Conservation (phyloP, 2,329 filamentous ascomycete species). For the Catunica adiposa region DNA sequence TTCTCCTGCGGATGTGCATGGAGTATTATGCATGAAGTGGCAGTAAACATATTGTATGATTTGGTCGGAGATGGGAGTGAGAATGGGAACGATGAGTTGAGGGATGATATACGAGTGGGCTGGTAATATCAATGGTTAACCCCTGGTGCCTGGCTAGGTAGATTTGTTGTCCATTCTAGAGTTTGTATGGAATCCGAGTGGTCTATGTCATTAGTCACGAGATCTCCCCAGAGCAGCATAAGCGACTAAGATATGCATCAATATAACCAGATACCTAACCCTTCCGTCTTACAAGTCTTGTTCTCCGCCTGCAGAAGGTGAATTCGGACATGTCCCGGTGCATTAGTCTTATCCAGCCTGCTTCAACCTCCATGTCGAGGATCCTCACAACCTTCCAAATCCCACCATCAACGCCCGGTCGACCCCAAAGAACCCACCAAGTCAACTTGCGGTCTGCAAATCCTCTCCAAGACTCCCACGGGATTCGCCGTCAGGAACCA, state of each 20-base stretch:
- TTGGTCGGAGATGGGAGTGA: not conserved
- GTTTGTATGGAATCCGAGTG: not conserved
- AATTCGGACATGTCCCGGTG: no score
- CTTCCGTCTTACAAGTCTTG: no score
- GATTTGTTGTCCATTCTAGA: not conserved
- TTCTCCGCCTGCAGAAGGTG: no score
- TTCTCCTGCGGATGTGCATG: not conserved
- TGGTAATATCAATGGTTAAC: not conserved
- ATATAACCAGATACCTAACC: no score
- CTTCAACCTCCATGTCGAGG: no score
- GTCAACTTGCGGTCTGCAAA: not conserved
- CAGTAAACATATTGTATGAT: not conserved
- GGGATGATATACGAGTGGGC: not conserved
- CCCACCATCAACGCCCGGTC: no score
- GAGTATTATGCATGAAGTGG: not conserved
- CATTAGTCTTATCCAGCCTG: no score
- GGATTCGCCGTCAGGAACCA: not conserved
- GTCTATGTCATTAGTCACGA: not conserved
- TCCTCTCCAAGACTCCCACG: not conserved
- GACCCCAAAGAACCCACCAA: no score
- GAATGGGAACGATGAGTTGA: no score
- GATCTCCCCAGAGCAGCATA: not conserved
- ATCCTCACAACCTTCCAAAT: no score
- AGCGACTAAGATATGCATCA: no score
- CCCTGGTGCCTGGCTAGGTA: not conserved